phyloP scores from a whole-genome alignment of 257 asterid genomes.

The Solanum habrochaites region DNA sequence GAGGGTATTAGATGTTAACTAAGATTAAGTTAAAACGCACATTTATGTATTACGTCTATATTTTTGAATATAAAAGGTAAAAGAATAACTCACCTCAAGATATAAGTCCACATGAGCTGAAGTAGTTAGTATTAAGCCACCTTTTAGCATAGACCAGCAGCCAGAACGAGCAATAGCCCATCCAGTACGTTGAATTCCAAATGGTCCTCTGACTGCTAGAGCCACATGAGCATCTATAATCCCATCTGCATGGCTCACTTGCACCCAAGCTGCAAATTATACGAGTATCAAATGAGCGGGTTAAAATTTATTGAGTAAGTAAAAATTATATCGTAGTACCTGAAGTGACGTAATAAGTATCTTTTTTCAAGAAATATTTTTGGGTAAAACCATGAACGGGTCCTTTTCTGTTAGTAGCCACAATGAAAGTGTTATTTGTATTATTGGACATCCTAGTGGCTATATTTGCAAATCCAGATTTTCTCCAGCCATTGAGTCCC shows the following conservation, averaged over 20 bases:
- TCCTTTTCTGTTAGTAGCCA: background rate
- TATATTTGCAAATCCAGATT: background rate
- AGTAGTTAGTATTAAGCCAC: slow-evolving; percentile 29
- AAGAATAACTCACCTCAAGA: slow-evolving; percentile 24
- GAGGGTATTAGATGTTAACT: background rate
- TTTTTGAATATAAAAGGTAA: background rate
- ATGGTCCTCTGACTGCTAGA: slow-evolving; percentile 23
- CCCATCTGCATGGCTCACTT: slow-evolving; percentile 34
- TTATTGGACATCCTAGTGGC: background rate
- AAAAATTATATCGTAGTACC: background rate
- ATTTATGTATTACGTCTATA: background rate
- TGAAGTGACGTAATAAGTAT: slow-evolving; percentile 6
- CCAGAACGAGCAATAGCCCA: slow-evolving; percentile 26
- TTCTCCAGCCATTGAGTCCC: slow-evolving; percentile 17
- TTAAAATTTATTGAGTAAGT: background rate
- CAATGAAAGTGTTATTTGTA: slow-evolving; percentile 8
- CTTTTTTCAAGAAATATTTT: background rate
- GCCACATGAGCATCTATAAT: slow-evolving; percentile 12
- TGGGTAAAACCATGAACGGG: background rate
- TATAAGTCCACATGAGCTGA: slow-evolving; percentile 28
- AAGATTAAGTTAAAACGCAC: too few relatives aligned
- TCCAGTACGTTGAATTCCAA: slow-evolving; percentile 20
- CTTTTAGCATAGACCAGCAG: slow-evolving; percentile 15
- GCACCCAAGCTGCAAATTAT: slow-evolving; percentile 48
- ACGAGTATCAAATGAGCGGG: background rate